Evolutionary conservation across 2,329 filamentous ascomycete genomes (phyloP).

Genomic region (Venturia aucupariae): DNA sequence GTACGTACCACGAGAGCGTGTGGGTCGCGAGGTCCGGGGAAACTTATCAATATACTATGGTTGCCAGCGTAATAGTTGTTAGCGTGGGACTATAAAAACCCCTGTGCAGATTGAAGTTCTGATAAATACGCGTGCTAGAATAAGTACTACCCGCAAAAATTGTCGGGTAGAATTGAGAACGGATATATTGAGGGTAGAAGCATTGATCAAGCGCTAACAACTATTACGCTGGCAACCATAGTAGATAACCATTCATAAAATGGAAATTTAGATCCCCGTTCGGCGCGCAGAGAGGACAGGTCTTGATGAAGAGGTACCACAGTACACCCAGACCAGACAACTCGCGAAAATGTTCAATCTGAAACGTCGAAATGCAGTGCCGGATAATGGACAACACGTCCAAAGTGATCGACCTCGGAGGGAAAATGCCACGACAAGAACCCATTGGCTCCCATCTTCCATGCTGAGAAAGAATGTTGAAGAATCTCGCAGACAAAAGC

Average conservation of each 20-base stretch:
- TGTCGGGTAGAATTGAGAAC: no score
- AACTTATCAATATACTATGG: slow-evolving; percentile 10
- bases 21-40: background rate
- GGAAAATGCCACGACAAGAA: background rate
- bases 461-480: background rate
- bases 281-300: background rate
- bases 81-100: no score
- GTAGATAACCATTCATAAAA: background rate
- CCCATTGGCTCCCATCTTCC: background rate
- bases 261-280: background rate
- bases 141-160: no score
- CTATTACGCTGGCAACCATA: no score
- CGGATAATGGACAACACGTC: background rate
- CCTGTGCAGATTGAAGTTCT: no score
- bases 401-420: slow-evolving; percentile 1
- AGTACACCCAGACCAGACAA: background rate
- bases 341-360: background rate
- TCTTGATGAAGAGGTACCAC: no score
- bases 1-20: background rate
- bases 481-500: no score
- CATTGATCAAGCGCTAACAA: no score
- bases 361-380: background rate
- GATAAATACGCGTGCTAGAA: no score
- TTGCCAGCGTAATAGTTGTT: no score
- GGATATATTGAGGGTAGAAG: no score